Percentiles rank a stretch among this genome's conserved stretches.
Conservation (phyloP, 768 basidiomycete genomes). For the Lactifluus echinatus region DNA sequence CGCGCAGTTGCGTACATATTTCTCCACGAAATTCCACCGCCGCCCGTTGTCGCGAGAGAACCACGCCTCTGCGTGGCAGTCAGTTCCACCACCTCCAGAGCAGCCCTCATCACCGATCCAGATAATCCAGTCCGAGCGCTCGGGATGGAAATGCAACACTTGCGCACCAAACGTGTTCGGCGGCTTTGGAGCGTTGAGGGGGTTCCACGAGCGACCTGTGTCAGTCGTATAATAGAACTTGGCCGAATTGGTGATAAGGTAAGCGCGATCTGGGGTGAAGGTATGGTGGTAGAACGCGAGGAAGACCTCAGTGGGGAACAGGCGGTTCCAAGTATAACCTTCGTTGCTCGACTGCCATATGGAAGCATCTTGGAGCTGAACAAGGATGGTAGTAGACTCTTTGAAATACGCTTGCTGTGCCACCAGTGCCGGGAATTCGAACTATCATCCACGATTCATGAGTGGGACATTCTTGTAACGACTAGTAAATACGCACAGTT, state of each 20-base stretch:
- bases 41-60: slow-evolving; percentile 75
- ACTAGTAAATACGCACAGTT: slow-evolving; percentile 39
- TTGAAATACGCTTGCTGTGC: slow-evolving; percentile 81
- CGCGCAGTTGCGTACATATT: slow-evolving; percentile 83
- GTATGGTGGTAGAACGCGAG: slow-evolving; percentile 83
- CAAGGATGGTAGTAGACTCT: slow-evolving; percentile 75
- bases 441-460: slow-evolving; percentile 31
- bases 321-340: slow-evolving; percentile 82
- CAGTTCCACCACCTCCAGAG: slow-evolving; percentile 29
- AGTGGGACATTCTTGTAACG: not conserved
- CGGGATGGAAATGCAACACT: slow-evolving; percentile 82
- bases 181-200: slow-evolving; percentile 46
- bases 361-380: slow-evolving; percentile 63
- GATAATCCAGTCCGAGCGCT: slow-evolving; percentile 68
- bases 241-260: slow-evolving; percentile 66
- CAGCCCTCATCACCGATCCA: slow-evolving; percentile 82
- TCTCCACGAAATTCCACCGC: slow-evolving; percentile 66
- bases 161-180: slow-evolving; percentile 75
- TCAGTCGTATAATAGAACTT: slow-evolving; percentile 77
- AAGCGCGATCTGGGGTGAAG: slow-evolving; percentile 74
- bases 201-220: slow-evolving; percentile 65
- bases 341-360: slow-evolving; percentile 96
- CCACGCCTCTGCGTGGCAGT: slow-evolving; percentile 67
- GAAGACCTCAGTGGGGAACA: slow-evolving; percentile 53
- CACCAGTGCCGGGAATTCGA: slow-evolving; percentile 55